These are phyloP conservation scores for Epichloe sibirici DNA, from an alignment of 2,329 filamentous ascomycete species.

Conservation along the genomic window DNA sequence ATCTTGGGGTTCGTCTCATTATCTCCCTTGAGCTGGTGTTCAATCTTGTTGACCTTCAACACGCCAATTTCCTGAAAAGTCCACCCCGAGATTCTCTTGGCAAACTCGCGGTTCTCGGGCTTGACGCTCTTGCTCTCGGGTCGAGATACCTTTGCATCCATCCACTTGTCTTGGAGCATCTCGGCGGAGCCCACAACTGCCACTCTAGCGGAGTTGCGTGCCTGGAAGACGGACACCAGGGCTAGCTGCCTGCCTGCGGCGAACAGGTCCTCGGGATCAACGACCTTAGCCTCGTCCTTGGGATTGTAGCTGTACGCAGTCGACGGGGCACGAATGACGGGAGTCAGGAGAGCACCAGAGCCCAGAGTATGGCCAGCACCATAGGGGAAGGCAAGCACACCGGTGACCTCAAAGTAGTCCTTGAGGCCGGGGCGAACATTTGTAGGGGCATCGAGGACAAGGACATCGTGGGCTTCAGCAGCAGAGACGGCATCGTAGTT, in stretches of 20 bases:
- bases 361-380: slow-evolving; percentile 74
- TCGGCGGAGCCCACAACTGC: slow-evolving; percentile 77
- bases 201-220: slow-evolving; percentile 84
- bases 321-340: slow-evolving; percentile 67
- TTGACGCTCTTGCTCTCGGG: slow-evolving; percentile 38
- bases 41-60: slow-evolving; percentile 67
- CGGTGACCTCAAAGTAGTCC: slow-evolving; percentile 55
- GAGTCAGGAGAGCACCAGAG: slow-evolving; percentile 61
- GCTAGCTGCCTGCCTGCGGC: slow-evolving; percentile 73
- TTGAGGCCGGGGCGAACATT: slow-evolving; percentile 56
- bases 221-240: slow-evolving; percentile 78
- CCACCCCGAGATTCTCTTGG: slow-evolving; percentile 80
- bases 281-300: slow-evolving; percentile 62
- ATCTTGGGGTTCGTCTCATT: slow-evolving; percentile 68
- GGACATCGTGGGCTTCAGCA: slow-evolving; percentile 73
- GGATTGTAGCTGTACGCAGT: slow-evolving; percentile 92
- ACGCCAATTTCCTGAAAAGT: slow-evolving; percentile 91
- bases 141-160: slow-evolving; percentile 65
- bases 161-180: slow-evolving; percentile 80
- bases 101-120: slow-evolving; percentile 75
- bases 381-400: slow-evolving; percentile 67
- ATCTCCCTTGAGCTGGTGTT: slow-evolving; percentile 54
- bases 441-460: slow-evolving; percentile 61
- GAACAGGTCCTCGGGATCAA: slow-evolving; percentile 65
- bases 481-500: slow-evolving; percentile 72